Evolutionary conservation across 345 rosid species (phyloP).

Genomic region (Eucalyptus coolabah): DNA sequence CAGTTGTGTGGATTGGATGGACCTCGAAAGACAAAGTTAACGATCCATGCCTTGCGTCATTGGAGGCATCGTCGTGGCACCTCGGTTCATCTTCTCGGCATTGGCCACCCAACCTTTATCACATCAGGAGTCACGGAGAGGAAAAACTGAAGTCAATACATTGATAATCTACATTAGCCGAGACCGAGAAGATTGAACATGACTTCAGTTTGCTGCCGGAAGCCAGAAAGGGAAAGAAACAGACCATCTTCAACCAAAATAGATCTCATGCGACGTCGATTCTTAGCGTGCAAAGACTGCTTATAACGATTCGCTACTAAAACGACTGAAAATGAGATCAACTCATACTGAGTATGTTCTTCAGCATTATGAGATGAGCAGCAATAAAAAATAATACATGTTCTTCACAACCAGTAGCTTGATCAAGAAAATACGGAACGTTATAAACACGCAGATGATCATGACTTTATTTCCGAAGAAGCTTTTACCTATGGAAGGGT

Average conservation of each 20-base stretch:
- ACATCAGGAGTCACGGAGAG: background rate
- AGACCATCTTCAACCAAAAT: background rate
- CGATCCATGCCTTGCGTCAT: background rate
- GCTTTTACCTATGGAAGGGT: background rate
- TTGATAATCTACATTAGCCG: background rate
- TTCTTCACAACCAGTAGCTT: background rate
- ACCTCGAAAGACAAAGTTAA: background rate
- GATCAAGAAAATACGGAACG: background rate
- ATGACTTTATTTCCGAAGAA: background rate
- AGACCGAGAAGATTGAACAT: background rate
- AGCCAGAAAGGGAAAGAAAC: background rate
- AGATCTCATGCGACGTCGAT: background rate
- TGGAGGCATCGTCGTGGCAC: background rate
- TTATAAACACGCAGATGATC: background rate
- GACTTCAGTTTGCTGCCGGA: background rate
- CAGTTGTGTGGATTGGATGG: background rate
- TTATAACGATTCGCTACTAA: background rate
- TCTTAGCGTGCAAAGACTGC: background rate
- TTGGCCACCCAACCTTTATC: background rate
- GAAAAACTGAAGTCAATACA: background rate
- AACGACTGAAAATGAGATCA: background rate
- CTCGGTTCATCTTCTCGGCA: background rate
- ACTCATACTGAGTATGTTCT: background rate
- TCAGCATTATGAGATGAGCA: background rate
- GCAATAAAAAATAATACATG: background rate